Evolutionary conservation across 2,329 filamentous ascomycete genomes (phyloP).

Genomic region (Nemania diffusa): DNA sequence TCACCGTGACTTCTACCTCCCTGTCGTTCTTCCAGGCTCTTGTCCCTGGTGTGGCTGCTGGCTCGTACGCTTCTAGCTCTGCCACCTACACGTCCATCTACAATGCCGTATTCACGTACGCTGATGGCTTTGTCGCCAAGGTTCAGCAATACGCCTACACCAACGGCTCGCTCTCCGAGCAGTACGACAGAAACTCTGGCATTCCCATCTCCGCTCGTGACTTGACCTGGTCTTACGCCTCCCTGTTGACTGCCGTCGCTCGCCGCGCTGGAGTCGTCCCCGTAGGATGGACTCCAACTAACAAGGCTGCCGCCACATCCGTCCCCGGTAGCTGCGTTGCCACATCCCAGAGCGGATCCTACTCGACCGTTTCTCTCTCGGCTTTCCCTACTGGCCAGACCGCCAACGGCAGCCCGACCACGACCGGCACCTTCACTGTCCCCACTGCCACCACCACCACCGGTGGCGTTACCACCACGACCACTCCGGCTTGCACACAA

Average conservation of each 20-base stretch:
- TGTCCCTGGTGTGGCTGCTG: constrained; percentile 64
- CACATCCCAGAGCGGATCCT: constrained; percentile 61
- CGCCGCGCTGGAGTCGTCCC: constrained; percentile 67
- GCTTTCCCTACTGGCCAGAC: constrained; percentile 63
- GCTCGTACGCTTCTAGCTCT: constrained; percentile 67
- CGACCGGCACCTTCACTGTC: constrained; percentile 40
- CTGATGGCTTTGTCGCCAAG: constrained; percentile 69
- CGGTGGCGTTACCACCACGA: constrained; percentile 32
- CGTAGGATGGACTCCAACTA: constrained; percentile 62
- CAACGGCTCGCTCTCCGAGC: constrained; percentile 74
- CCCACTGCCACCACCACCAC: constrained; percentile 45
- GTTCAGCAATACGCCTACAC: constrained; percentile 70
- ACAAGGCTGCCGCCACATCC: constrained; percentile 55
- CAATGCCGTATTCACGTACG: constrained; percentile 66
- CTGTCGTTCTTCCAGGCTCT: constrained; percentile 78
- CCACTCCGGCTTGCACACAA: constrained; percentile 50
- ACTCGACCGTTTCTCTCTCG: constrained; percentile 59
- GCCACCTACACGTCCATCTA: constrained; percentile 65
- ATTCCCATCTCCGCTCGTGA: constrained; percentile 70
- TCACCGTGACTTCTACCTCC: constrained; percentile 72
- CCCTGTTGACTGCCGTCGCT: constrained; percentile 70
- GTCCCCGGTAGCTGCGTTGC: constrained; percentile 62
- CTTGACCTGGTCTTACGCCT: constrained; percentile 57
- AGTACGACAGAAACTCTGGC: constrained; percentile 67
- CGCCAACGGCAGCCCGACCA: constrained; percentile 48